Evolutionary conservation across 805 yeast genomes (phyloP), one percentile per base, ranked within the genome.

Genomic region (Lipomyces yamanashiensis): DNA sequence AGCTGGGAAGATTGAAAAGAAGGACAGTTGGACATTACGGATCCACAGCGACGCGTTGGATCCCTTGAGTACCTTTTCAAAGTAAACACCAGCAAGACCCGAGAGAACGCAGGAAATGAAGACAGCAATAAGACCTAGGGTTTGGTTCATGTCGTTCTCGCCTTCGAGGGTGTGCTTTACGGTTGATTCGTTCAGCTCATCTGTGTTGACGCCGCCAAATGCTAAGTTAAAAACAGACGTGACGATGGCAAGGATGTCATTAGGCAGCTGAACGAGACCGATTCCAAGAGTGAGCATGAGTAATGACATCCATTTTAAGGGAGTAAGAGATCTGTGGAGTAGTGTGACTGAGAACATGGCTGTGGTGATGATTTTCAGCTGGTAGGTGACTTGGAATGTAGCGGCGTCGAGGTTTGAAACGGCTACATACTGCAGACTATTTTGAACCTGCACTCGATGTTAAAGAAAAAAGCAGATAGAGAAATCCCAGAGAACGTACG

Each of bases 21-120:
- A 70, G 23, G 76, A 72, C 45, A 78, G 74, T 69, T 78, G 81
- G 36, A 78, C 74, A 62, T 78, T 78, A 45, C 81, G 77, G 47
- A 74, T 70, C 81, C 81, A 78, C 21, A 78, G 71, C 7, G 69
- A 61, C 40, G 74, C 72, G 57, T 70, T 71, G 19, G 76, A 61
- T 45, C 78, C 78, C 67, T 78, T 78, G 57, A 78, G 73, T 36
- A 77, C 79, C 67, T 76, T 77, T 58, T 78, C 81, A 67, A 78
- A 77, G 71, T 78, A 78, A 47, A 78, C 79, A n/a, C 81, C 81
- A 6, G 81, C 81, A 44, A 78, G 70, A 7, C 81, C 81, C 23
- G 77, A 72, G 45, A 78, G 67, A 8, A 75, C 64, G 63, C 81
- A 78, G 10, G 81, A 80, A 34, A 73, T 54, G 7, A 71, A 56